These are phyloP conservation scores for Sporisorium scitamineum DNA, from an alignment of 1,284 basidiomycete genomes.

Conservation along the genomic window DNA sequence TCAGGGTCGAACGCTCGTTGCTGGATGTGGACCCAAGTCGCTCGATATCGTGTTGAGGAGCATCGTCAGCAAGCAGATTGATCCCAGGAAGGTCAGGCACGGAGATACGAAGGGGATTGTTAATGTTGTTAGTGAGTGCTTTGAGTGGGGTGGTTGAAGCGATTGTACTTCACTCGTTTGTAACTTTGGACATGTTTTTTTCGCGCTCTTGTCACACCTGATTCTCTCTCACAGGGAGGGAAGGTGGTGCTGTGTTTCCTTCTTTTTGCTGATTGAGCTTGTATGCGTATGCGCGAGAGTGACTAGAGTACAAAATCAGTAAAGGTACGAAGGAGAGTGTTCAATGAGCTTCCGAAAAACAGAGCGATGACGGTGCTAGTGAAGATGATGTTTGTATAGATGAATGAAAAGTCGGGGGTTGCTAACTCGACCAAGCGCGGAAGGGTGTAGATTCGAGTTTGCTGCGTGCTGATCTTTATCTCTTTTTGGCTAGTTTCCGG, in stretches of 20 bases:
- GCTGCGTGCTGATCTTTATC: constrained; percentile 1
- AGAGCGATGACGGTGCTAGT: constrained; percentile 74
- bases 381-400: constrained; percentile 89
- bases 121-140: constrained; percentile 63
- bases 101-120: constrained; percentile 76
- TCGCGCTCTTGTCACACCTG: no score
- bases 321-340: constrained; percentile 85
- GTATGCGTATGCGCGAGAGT: no score
- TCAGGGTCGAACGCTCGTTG: constrained; percentile 76
- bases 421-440: constrained; percentile 88
- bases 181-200: background rate
- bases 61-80: constrained; percentile 76
- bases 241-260: no score
- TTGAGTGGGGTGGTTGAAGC: constrained; percentile 53
- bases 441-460: constrained; percentile 77
- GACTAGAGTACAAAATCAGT: constrained; percentile 52
- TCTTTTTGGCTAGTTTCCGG: background rate
- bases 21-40: constrained; percentile 82
- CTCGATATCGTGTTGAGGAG: constrained; percentile 80
- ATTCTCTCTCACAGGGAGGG: background rate
- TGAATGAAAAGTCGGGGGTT: constrained; percentile 98
- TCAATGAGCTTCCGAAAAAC: constrained; percentile 92
- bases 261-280: no score
- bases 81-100: constrained; percentile 73
- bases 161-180: background rate